These are phyloP conservation scores for Dactylellina cionopaga DNA, from an alignment of 2,329 filamentous ascomycete species.

Conservation along the genomic window DNA sequence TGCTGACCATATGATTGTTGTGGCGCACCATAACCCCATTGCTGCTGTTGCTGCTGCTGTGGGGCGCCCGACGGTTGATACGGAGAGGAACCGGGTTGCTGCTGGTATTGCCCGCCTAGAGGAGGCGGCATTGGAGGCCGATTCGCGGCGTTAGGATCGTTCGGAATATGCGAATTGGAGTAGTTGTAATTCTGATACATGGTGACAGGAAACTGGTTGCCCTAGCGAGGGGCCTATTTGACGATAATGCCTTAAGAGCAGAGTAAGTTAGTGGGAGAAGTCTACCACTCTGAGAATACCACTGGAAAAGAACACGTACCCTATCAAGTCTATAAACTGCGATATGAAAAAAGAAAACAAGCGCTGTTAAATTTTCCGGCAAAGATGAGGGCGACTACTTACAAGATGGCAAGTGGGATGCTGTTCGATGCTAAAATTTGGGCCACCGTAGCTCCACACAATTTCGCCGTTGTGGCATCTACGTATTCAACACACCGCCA, in stretches of 20 bases:
- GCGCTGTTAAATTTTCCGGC: slow-evolving; percentile 16
- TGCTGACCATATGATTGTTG: slow-evolving; percentile 42
- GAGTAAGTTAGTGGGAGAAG: neutral
- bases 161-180: slow-evolving; percentile 39
- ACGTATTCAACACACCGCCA: slow-evolving; percentile 6
- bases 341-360: slow-evolving; percentile 27
- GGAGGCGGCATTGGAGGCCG: slow-evolving; percentile 60
- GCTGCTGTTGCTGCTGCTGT: slow-evolving; percentile 29
- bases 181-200: slow-evolving; percentile 49
- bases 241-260: slow-evolving; percentile 12
- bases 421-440: slow-evolving; percentile 43
- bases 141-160: slow-evolving; percentile 54
- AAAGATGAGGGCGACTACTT: neutral
- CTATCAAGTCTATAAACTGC: slow-evolving; percentile 7
- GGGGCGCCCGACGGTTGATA: slow-evolving; percentile 50
- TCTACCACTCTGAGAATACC: neutral
- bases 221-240: slow-evolving; percentile 43
- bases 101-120: slow-evolving; percentile 59
- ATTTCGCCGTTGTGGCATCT: slow-evolving; percentile 42
- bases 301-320: neutral
- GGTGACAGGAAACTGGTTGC: slow-evolving; percentile 19
- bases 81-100: slow-evolving; percentile 52
- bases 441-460: slow-evolving; percentile 53
- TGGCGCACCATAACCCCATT: slow-evolving; percentile 18
- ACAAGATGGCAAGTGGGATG: slow-evolving; percentile 33